phyloP scores from a whole-genome alignment of 2,329 filamentous ascomycete species.

The Phyllosticta citriasiana region DNA sequence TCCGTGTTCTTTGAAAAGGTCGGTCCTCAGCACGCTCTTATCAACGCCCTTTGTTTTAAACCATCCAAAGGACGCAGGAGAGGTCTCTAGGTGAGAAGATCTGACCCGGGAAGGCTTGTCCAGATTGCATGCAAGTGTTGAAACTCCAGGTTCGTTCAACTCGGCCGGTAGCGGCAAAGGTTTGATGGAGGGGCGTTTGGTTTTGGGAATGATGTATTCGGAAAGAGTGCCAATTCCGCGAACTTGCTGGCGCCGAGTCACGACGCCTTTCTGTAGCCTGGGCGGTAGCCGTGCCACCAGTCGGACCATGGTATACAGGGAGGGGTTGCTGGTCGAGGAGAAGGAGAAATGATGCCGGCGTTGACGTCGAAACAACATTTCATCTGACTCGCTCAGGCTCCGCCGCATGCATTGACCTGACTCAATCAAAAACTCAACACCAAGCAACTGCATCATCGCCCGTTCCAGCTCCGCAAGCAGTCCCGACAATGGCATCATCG shows the following conservation, averaged over 20 bases:
- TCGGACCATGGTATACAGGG: slow-evolving; percentile 18
- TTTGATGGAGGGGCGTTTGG: background rate
- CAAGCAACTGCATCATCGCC: slow-evolving; percentile 6
- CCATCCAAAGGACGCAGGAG: background rate
- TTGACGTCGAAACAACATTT: background rate
- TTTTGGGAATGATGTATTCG: background rate
- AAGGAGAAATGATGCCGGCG: background rate
- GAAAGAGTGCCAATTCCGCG: background rate
- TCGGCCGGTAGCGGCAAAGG: background rate
- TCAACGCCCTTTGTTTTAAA: slow-evolving; percentile 7
- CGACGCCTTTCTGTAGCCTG: slow-evolving; percentile 17
- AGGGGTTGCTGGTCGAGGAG: background rate
- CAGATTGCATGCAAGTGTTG: background rate
- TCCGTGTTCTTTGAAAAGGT: background rate
- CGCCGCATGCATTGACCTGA: background rate
- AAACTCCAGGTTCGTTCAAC: background rate
- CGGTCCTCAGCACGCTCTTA: slow-evolving; percentile 38
- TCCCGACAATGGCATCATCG: slow-evolving; percentile 8
- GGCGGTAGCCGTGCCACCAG: slow-evolving; percentile 14
- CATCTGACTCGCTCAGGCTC: background rate
- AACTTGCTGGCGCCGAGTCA: background rate
- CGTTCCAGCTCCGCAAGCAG: background rate
- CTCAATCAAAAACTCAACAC: slow-evolving; percentile 9
- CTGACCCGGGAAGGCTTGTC: background rate
- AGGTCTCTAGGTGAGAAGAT: background rate